phyloP scores from a whole-genome alignment of 1,139 yeast species.

The Yamadazyma kanchanaburiensis region DNA sequence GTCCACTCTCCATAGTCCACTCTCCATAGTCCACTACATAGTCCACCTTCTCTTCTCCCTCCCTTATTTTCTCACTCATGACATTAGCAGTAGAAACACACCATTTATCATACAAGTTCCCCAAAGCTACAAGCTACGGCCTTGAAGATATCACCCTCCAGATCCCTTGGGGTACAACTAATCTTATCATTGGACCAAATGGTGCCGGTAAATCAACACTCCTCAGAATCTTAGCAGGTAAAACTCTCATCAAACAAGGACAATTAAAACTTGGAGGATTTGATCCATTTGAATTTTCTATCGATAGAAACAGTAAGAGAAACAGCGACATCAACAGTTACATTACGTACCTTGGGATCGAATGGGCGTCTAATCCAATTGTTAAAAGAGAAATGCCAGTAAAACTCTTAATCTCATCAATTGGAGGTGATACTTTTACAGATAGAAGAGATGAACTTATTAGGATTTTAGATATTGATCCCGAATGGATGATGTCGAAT shows the following conservation, averaged over 20 bases:
- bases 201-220: slow-evolving; percentile 97
- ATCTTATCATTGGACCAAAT: slow-evolving; percentile 85
- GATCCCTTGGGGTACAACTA: slow-evolving; percentile 70
- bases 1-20: background rate
- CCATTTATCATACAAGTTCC: slow-evolving; percentile 67
- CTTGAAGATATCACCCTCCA: slow-evolving; percentile 58
- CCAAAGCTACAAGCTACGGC: slow-evolving; percentile 61
- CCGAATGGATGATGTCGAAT: slow-evolving; percentile 87
- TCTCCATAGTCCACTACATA: background rate
- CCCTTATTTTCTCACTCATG: slow-evolving; percentile 1
- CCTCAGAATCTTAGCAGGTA: slow-evolving; percentile 82
- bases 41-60: background rate
- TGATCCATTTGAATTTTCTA: slow-evolving; percentile 82
- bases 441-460: slow-evolving; percentile 77
- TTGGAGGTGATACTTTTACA: slow-evolving; percentile 74
- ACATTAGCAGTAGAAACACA: slow-evolving; percentile 60
- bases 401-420: slow-evolving; percentile 66
- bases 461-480: slow-evolving; percentile 76
- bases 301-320: slow-evolving; percentile 29
- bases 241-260: slow-evolving; percentile 77
- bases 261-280: slow-evolving; percentile 66
- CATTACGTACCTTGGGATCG: slow-evolving; percentile 86
- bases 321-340: slow-evolving; percentile 44
- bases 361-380: slow-evolving; percentile 92
- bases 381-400: slow-evolving; percentile 91